These are phyloP conservation scores for Angomonas deanei DNA, from an alignment of 208 protist genomes.

Conservation along the genomic window DNA sequence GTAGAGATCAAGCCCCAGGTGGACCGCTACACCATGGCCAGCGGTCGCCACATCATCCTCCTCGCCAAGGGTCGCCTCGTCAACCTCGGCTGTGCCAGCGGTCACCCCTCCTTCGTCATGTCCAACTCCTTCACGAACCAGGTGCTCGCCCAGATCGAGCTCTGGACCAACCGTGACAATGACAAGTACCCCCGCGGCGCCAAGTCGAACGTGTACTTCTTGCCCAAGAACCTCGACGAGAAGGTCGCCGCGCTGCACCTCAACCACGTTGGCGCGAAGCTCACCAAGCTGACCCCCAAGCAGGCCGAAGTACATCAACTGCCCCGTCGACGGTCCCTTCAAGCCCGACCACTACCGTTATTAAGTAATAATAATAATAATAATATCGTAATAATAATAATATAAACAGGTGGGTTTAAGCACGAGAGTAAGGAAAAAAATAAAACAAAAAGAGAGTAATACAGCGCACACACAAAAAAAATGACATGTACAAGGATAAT, in stretches of 20 bases:
- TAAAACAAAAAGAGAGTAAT: too few species aligned
- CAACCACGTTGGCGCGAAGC: constrained; percentile 94
- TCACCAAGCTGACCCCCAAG: constrained; percentile 93
- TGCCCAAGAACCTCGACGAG: constrained; percentile 99
- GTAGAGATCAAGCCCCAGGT: constrained; percentile 99
- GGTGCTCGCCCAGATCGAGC: constrained; percentile 98
- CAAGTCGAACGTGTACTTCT: constrained; percentile 93
- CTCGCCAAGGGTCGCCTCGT: constrained; percentile 96
- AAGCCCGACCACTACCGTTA: constrained; percentile 99
- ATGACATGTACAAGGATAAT: too few species aligned
- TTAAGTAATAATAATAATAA: constrained; percentile 59
- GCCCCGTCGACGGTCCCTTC: constrained; percentile 95
- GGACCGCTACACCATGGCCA: constrained; percentile 95
- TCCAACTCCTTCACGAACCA: constrained; percentile 99
- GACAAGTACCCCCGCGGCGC: constrained; percentile 93
- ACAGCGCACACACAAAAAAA: too few species aligned
- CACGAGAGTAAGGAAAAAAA: not conserved
- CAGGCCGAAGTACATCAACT: constrained; percentile 99
- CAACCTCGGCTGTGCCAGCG: constrained; percentile 99
- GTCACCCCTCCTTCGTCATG: constrained; percentile 99
- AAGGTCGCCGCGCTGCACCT: constrained; percentile 98
- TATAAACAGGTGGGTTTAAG: constrained; percentile 9
- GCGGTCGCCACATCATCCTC: constrained; percentile 94
- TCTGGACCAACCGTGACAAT: constrained; percentile 92
- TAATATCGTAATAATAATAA: not conserved